These are phyloP conservation scores for Trichophyton rubrum DNA, from an alignment of 2,329 filamentous ascomycete species.

Conservation along the genomic window DNA sequence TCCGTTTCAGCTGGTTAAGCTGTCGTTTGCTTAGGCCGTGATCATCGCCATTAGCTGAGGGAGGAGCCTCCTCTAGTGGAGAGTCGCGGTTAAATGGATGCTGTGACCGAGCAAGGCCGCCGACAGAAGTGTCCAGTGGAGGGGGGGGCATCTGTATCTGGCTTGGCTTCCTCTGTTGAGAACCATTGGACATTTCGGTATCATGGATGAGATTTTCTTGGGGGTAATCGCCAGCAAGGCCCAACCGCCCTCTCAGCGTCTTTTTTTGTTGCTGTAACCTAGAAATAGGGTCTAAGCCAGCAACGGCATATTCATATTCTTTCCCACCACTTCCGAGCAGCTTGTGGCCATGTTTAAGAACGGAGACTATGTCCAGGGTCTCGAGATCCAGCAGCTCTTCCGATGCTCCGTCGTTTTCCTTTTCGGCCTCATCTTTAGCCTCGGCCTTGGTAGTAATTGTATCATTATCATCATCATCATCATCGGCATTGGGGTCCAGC, in stretches of 20 bases:
- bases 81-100: conserved; percentile 33
- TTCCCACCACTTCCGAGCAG: conserved; percentile 69
- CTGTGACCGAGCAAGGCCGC: conserved; percentile 31
- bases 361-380: conserved; percentile 61
- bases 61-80: conserved; percentile 29
- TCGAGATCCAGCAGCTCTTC: conserved; percentile 60
- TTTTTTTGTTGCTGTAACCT: conserved; percentile 82
- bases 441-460: conserved; percentile 32
- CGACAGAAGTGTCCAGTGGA: conserved; percentile 40
- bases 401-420: conserved; percentile 24
- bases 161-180: background rate
- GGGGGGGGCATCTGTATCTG: conserved; percentile 19
- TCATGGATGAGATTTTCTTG: conserved; percentile 70
- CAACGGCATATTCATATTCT: conserved; percentile 72
- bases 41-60: conserved; percentile 47
- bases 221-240: conserved; percentile 69
- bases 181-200: conserved; percentile 32
- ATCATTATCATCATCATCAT: conserved; percentile 27
- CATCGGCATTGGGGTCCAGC: conserved; percentile 77
- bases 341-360: conserved; percentile 73
- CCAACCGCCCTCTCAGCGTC: conserved; percentile 67
- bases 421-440: conserved; percentile 28
- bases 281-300: conserved; percentile 65
- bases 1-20: conserved; percentile 85
- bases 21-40: conserved; percentile 76